A percentile compares a stretch with the other conserved stretches of the same genome.
phyloP scores from a whole-genome alignment of 306 rosid species.

The Ceratonia siliqua region DNA sequence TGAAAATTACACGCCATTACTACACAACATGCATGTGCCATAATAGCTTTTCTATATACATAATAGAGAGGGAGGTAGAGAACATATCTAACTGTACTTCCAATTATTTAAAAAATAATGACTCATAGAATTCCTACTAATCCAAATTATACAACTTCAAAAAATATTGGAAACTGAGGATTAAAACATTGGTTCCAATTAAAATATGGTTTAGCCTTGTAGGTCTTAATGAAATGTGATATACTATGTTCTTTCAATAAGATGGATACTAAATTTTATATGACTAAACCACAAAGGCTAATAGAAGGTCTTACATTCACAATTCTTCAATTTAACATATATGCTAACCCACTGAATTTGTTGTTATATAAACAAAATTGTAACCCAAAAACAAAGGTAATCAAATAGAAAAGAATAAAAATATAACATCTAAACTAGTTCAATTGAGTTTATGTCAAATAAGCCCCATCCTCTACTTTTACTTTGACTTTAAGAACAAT shows the following conservation, averaged over 20 bases:
- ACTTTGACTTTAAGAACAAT: background rate
- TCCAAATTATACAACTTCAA: slow-evolving; percentile 24
- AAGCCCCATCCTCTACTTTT: background rate
- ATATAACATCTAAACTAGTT: background rate
- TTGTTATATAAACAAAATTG: background rate
- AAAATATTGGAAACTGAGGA: slow-evolving; percentile 3
- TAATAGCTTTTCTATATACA: background rate
- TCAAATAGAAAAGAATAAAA: background rate
- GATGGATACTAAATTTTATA: background rate
- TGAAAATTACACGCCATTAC: slow-evolving; percentile 7
- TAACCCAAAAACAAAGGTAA: background rate
- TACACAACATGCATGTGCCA: slow-evolving; percentile 19
- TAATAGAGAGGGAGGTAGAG: background rate
- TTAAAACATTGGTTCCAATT: too few relatives aligned
- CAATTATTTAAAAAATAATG: background rate
- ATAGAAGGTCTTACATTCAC: background rate
- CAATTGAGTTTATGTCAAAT: slow-evolving; percentile 6
- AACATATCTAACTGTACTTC: slow-evolving; percentile 22
- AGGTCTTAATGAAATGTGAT: too few relatives aligned
- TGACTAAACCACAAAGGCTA: background rate
- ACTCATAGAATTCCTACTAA: background rate
- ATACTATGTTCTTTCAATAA: slow-evolving; percentile 31
- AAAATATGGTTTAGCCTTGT: too few relatives aligned
- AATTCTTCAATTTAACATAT: background rate
- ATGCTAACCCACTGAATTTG: background rate